A percentile compares a stretch with the other conserved stretches of the same genome.
These are phyloP conservation scores for Chlamydomonas schloesseri DNA, from an alignment of 139 green algal genomes.

Conservation along the genomic window DNA sequence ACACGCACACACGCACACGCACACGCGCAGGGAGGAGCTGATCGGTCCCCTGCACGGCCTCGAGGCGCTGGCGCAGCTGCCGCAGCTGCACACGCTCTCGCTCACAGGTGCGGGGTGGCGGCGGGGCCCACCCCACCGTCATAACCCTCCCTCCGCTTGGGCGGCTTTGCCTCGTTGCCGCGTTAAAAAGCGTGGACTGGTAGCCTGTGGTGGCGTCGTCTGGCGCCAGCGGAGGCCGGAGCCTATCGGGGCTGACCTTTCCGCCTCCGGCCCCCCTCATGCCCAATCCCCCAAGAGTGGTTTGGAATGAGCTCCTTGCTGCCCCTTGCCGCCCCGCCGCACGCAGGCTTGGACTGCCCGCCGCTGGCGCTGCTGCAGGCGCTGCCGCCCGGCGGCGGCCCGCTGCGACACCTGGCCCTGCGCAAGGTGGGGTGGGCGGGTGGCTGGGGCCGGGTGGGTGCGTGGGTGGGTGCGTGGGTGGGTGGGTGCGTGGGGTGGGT, in stretches of 20 bases:
- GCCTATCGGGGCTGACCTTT: too few species aligned
- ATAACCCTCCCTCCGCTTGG: too few species aligned
- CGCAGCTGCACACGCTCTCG: slow-evolving; percentile 19
- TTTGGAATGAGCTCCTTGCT: too few species aligned
- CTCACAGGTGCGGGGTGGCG: slow-evolving; percentile 3
- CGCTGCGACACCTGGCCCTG: slow-evolving; percentile 11
- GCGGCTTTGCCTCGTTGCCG: too few species aligned
- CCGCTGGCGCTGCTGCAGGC: slow-evolving; percentile 13
- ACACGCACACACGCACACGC: too few species aligned
- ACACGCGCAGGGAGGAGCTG: neutral
- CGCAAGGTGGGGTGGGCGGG: neutral
- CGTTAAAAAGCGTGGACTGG: too few species aligned
- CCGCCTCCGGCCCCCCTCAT: too few species aligned
- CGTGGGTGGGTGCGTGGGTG: neutral
- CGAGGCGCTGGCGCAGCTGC: slow-evolving; percentile 10
- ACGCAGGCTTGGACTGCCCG: slow-evolving; percentile 30
- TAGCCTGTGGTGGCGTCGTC: too few species aligned
- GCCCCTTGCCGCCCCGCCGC: too few species aligned
- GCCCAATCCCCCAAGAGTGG: too few species aligned
- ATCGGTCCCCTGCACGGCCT: neutral
- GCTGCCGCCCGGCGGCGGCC: slow-evolving; percentile 17
- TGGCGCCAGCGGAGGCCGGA: too few species aligned
- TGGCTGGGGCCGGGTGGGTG: neutral
- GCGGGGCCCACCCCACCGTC: too few species aligned
- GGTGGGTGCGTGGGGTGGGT: neutral